A percentile compares a stretch with the other conserved stretches of the same genome.
Conservation (phyloP, 1,284 basidiomycete genomes). For the Rhodofomes roseus region DNA sequence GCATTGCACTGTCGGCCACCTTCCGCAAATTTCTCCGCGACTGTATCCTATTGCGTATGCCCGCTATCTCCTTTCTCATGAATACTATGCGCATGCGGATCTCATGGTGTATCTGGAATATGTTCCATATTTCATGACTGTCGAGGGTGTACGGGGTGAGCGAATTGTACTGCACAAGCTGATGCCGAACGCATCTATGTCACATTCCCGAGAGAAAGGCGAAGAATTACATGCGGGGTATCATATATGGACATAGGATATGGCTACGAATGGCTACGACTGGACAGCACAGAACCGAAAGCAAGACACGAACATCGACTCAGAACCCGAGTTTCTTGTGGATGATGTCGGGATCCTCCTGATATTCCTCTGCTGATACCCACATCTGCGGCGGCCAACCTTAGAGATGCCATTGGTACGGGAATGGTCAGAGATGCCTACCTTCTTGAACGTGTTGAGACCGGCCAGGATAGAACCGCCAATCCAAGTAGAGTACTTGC, state of each 20-base stretch:
- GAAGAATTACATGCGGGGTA: constrained; percentile 26
- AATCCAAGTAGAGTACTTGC: constrained; percentile 99
- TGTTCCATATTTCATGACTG: neutral
- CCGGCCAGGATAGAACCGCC: constrained; percentile 96
- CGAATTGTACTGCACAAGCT: neutral
- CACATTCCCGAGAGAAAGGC: neutral
- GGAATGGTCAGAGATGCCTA: constrained; percentile 24
- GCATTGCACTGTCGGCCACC: constrained; percentile 34
- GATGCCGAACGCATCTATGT: neutral
- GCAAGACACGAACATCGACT: constrained; percentile 14
- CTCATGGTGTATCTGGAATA: constrained; percentile 1
- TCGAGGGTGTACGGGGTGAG: neutral
- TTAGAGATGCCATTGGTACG: neutral
- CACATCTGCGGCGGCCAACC: constrained; percentile 69
- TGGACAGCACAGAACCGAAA: constrained; percentile 16
- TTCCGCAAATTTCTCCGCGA: constrained; percentile 31
- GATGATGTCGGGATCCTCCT: constrained; percentile 98
- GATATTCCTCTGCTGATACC: constrained; percentile 99
- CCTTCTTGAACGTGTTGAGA: constrained; percentile 97
- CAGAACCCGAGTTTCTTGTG: constrained; percentile 87
- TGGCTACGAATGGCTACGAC: constrained; percentile 21
- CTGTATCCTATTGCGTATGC: constrained; percentile 42
- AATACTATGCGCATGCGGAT: constrained; percentile 42
- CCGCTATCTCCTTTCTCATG: constrained; percentile 34
- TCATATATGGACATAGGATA: constrained; percentile 27